Evolutionary conservation across 1,139 yeast species (phyloP), one percentile per base, ranked within the genome.

Genomic region (Saccharomycopsis phalli): DNA sequence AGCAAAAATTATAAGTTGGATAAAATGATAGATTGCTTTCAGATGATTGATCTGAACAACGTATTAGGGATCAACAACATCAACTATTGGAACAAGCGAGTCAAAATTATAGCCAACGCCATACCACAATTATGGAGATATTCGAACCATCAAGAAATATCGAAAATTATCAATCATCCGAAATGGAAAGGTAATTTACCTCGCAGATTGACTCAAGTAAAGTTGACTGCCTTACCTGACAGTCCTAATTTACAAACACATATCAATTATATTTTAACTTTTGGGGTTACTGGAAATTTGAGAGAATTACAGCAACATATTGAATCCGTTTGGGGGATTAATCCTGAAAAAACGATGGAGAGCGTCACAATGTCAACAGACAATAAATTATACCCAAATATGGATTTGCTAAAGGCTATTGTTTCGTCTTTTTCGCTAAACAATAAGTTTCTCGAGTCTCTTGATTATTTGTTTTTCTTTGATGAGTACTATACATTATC

Each of bases 41-140:
- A 40, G 16, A 28, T 28, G 19, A 29, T 40, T 8, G 44, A 43
- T 31, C 10, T 4, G 5, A 17, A 17, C 14, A 11, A 31, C 17
- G 36, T 31, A 10, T 13, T 11, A 4, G 40, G 31, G 14, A 18
- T 20, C n/a, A 25, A 18, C 26, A 21, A 18, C 20, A 28, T 36
- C 13, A 26, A 27, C 16, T 44, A 34, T 31, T 44, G 47, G 47
- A 44, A 44, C 27, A 26, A 35, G 33, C 30, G 38, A 32, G 22
- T 44, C 22, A 38, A 32, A 34, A 37, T 38, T 11, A 16, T 40
- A 5, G 18, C 28, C 10, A 31, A 35, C 29, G 37, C 42, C 4
- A 33, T 18, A 13, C 44, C 47, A 4, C 16, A 31, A 19, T 35
- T 41, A 11, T 44, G 47, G 47, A 30, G 32, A 20, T 40, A 19